These are phyloP conservation scores for Colletotrichum spinosum DNA, from an alignment of 2,329 filamentous ascomycete species.

Conservation along the genomic window DNA sequence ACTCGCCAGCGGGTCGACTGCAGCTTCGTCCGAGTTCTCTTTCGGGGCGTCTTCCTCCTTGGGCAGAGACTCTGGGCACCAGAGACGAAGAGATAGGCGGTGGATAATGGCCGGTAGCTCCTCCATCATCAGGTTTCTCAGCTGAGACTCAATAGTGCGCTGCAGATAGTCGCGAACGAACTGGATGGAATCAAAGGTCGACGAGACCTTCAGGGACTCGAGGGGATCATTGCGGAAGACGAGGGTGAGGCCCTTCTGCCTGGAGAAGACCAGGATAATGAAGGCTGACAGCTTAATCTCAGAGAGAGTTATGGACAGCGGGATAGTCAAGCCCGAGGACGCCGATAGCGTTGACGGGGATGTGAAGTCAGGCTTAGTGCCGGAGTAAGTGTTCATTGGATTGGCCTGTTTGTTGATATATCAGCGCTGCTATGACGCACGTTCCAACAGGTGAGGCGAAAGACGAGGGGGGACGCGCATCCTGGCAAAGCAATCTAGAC, in stretches of 20 bases:
- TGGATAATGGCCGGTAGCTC: slow-evolving; percentile 97
- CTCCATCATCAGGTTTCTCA: slow-evolving; percentile 96
- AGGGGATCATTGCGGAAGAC: slow-evolving; percentile 98
- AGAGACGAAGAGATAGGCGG: slow-evolving; percentile 85
- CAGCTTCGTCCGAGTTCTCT: slow-evolving; percentile 66
- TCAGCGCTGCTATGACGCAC: slow-evolving; percentile 58
- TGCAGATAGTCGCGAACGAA: slow-evolving; percentile 98
- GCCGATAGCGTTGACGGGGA: slow-evolving; percentile 93
- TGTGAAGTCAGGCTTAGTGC: slow-evolving; percentile 90
- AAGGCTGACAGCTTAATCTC: slow-evolving; percentile 97
- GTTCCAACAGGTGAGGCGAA: slow-evolving; percentile 41
- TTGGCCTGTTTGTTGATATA: slow-evolving; percentile 76
- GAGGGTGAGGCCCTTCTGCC: slow-evolving; percentile 94
- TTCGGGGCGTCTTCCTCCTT: slow-evolving; percentile 69
- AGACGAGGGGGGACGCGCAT: slow-evolving; percentile 44
- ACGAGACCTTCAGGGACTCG: slow-evolving; percentile 97
- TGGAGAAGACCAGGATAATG: slow-evolving; percentile 97
- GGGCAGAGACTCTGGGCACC: slow-evolving; percentile 86
- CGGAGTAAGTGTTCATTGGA: slow-evolving; percentile 94
- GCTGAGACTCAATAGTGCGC: slow-evolving; percentile 92
- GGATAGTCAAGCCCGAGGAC: slow-evolving; percentile 92
- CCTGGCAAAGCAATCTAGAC: slow-evolving; percentile 50
- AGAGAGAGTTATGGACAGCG: slow-evolving; percentile 95
- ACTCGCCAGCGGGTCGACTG: slow-evolving; percentile 83
- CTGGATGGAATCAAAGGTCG: slow-evolving; percentile 98